phyloP scores from a whole-genome alignment of 179 eudicot species.

The Silene coronaria region DNA sequence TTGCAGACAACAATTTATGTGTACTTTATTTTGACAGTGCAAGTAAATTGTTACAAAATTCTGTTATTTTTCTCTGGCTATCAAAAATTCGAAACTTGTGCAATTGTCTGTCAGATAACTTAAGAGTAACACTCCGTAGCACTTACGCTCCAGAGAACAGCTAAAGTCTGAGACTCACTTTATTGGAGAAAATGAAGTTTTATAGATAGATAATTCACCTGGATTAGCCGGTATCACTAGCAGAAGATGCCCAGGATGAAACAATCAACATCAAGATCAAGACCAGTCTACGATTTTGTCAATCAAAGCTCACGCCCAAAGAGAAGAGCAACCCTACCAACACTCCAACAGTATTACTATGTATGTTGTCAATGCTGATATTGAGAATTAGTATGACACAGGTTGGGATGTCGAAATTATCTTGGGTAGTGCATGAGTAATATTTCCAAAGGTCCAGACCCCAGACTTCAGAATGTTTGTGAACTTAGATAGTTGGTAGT shows the following conservation, averaged over 20 bases:
- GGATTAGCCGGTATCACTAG: background rate
- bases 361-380: background rate
- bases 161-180: background rate
- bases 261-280: background rate
- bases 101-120: background rate
- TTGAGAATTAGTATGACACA: background rate
- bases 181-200: constrained; percentile 14
- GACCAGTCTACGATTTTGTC: background rate
- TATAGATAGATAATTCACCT: constrained; percentile 12
- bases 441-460: background rate
- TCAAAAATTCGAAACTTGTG: background rate
- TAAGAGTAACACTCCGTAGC: background rate
- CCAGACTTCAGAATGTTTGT: background rate
- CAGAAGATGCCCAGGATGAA: background rate
- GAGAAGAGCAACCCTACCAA: constrained; percentile 4
- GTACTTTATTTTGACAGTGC: too few relatives aligned
- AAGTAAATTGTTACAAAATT: too few relatives aligned
- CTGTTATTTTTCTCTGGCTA: background rate
- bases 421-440: background rate
- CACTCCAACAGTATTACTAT: background rate
- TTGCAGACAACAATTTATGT: too few relatives aligned
- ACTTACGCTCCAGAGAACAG: background rate
- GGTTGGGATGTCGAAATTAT: background rate
- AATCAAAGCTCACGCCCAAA: background rate
- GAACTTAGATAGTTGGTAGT: background rate